Evolutionary conservation across 2,329 filamentous ascomycete genomes (phyloP), one percentile per base, ranked within the genome.

Genomic region (Talaromyces sp.): DNA sequence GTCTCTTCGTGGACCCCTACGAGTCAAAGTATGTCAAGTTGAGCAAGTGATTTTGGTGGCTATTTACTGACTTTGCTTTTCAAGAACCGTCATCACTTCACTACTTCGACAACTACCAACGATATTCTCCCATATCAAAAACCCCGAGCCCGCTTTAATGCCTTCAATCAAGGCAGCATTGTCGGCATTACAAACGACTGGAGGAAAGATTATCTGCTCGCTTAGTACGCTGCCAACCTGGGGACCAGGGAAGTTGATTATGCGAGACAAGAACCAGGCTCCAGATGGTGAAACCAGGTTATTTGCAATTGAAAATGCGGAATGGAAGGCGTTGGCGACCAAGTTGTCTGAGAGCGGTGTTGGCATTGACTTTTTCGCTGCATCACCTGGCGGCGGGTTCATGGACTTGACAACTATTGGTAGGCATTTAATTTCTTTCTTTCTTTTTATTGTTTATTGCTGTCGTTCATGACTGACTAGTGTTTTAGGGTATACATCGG

Each of bases 321-420:
- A 83, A 2, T 99, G 90, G 88, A 89, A 87, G 73, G 96, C 96
- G 74, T 81, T 88, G 9, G 91, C 92, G 0, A 89, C 89, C 69
- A 93, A 92, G 72, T 90, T 98, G 87, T 89, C 93, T 0, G 88
- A 93, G 58, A 84, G 86, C 32, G 95, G 95, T 32, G 85, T 96
- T 62, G 95, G 95, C 58, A 84, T 91, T 13, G 95, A 99, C 74
- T 95, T 98, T 80, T 99, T 99, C 80, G 82, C 99, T 68, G 93
- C 92, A 24, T 89, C 95, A 11, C 91, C 95, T 1, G 89, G 90
- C 52, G 93, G 93, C 56, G 90, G 90, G 17, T 98, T 96, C 75
- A 84, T 97, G 53, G 93, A 98, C 69, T 87, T 98, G 71, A 93
- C 92, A 35, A 96, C 93, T 3, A 89, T 98, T 67, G 91, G 89